These are phyloP conservation scores for Heliamphora exappendiculata DNA, from an alignment of 148 eudicot species.

Conservation along the genomic window DNA sequence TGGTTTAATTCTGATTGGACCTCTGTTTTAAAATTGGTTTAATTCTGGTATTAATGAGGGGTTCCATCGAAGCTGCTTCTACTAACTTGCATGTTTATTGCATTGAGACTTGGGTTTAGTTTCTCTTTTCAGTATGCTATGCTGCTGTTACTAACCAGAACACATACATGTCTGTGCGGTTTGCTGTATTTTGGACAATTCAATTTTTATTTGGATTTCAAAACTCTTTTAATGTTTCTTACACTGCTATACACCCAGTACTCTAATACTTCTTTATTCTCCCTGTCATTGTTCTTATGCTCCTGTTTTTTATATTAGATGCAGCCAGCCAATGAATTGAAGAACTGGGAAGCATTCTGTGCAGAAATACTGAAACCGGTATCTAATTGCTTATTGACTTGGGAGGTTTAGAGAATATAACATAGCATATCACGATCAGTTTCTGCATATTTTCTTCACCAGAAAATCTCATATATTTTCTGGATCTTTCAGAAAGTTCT, in stretches of 20 bases:
- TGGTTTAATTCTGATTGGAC: neutral
- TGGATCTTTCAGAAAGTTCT: neutral
- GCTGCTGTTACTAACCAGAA: neutral
- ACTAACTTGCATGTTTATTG: neutral
- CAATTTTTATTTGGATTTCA: neutral
- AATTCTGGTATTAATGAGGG: neutral
- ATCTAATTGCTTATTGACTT: slow-evolving; percentile 10
- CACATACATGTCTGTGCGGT: neutral
- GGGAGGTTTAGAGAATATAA: neutral
- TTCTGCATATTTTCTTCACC: neutral
- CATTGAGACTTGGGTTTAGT: neutral
- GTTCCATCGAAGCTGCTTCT: neutral
- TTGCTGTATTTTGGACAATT: neutral
- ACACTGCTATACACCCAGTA: neutral
- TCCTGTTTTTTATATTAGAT: slow-evolving; percentile 3
- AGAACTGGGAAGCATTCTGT: slow-evolving; percentile 32
- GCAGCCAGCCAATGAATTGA: slow-evolving; percentile 41
- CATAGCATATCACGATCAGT: neutral
- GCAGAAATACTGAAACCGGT: slow-evolving; percentile 41
- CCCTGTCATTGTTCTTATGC: neutral
- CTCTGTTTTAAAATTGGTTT: neutral
- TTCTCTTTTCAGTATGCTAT: neutral
- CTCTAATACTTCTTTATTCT: neutral
- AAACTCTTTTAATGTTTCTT: neutral
- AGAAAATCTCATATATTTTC: neutral